These are phyloP conservation scores for Gossypium arboreum DNA, from an alignment of 345 rosid species.

Conservation along the genomic window DNA sequence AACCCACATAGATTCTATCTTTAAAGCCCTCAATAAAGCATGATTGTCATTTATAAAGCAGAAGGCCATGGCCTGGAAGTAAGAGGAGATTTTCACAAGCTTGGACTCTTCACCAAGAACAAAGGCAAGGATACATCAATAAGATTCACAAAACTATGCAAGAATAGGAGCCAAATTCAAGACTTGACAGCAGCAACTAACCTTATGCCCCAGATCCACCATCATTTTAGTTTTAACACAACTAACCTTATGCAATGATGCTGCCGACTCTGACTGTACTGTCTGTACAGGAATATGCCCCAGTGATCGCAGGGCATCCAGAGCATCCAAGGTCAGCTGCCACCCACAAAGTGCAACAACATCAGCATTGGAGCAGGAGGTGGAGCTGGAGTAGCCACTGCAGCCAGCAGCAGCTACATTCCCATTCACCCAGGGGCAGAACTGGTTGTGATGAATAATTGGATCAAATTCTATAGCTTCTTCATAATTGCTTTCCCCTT, in stretches of 20 bases:
- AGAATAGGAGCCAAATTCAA: not conserved
- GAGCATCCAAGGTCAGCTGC: slow-evolving; percentile 91
- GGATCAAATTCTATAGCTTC: slow-evolving; percentile 85
- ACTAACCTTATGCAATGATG: slow-evolving; percentile 82
- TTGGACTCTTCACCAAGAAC: not conserved
- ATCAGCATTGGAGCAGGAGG: slow-evolving; percentile 50
- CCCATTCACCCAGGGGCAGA: slow-evolving; percentile 97
- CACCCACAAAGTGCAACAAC: slow-evolving; percentile 75
- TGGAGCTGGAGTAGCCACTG: slow-evolving; percentile 31
- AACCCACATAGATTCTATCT: not conserved
- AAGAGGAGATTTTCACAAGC: not conserved
- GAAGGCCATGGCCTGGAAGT: not conserved
- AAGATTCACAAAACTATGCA: not conserved
- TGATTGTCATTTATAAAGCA: not conserved
- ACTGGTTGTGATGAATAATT: slow-evolving; percentile 78
- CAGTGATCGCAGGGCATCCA: slow-evolving; percentile 60
- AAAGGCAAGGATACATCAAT: not conserved
- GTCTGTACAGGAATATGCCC: slow-evolving; percentile 65
- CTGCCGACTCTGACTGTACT: slow-evolving; percentile 88
- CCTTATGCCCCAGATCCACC: not conserved
- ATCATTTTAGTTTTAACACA: not conserved
- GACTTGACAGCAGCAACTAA: not conserved
- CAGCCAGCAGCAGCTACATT: slow-evolving; percentile 96
- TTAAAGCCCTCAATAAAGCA: not conserved
- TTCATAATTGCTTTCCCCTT: slow-evolving; percentile 81